Base-by-base conservation (phyloP, 2,329 filamentous ascomycete species). In the Aspergillus clavatus region DNA sequence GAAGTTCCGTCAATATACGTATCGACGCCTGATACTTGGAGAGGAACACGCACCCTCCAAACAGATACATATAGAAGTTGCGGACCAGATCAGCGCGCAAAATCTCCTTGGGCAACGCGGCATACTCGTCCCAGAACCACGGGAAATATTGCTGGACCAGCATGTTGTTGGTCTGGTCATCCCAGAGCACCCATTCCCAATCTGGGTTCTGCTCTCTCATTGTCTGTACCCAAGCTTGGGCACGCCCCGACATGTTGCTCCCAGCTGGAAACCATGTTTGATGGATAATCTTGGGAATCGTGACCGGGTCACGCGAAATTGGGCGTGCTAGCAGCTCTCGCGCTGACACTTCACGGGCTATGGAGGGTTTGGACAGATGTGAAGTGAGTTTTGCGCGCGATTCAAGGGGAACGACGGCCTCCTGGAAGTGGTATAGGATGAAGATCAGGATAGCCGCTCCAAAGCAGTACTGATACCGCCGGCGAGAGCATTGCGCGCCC, bases 161-260 rank as follows among this genome's bases (percentile, higher is more conserved):
- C 29, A 48, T 27, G 10, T 49, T 47, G 12, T 56, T 47, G 0
- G 47, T 54, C 44, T 53, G 42, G 21, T 56, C 49, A 18, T 56
- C 53, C 53, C 53, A 56, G 6, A 56, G 53, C 6, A 56, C 51
- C 31, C 54, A 56, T 31, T 56, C 53, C 53, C 53, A 56, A 29
- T 51, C 51, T 2, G 49, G 29, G 18, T 56, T 47, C 16, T 54
- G 42, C 1, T 14, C 23, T 14, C 46, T 45, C 31, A 56, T 45
- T 5, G 51, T 54, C 7, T 44, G 14, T 1, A 56, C 53, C 53
- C 53, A 56, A 12, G 37, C 7, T 19, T 54, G 45, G 19, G 53
- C 53, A 5, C 48, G 43, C 21, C 49, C 49, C 22, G 49, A 52
- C 53, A 56, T 56, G 46, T 54, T 54, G 47, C 43, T 56, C 5